A percentile compares a stretch with the other conserved stretches of the same genome.
phyloP scores from a whole-genome alignment of 805 yeast genomes.

The Wickerhamomyces bisporus region DNA sequence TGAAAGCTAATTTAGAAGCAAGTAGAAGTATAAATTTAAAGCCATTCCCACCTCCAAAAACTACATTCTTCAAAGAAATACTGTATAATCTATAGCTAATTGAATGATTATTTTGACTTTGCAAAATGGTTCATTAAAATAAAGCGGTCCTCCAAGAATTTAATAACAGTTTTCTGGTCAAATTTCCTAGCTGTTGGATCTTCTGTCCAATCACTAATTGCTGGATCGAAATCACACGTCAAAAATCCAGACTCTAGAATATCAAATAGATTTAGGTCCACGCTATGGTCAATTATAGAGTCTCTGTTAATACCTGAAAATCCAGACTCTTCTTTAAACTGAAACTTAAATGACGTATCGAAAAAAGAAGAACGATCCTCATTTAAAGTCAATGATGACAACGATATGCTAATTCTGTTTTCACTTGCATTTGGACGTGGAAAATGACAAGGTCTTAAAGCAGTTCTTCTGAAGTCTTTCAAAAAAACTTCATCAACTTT shows the following conservation, averaged over 20 bases:
- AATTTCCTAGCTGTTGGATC: background rate
- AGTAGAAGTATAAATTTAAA: slow-evolving; percentile 11
- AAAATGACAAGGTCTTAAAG: slow-evolving; percentile 14
- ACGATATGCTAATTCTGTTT: background rate
- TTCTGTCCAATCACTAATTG: background rate
- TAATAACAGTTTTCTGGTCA: slow-evolving; percentile 1
- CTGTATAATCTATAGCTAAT: background rate
- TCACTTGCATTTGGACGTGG: slow-evolving; percentile 8
- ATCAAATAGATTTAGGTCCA: slow-evolving; percentile 1
- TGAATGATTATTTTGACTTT: too few species aligned
- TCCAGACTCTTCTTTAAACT: too few species aligned
- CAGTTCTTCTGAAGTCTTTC: slow-evolving; percentile 9
- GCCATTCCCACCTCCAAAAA: slow-evolving; percentile 22
- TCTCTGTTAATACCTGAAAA: background rate
- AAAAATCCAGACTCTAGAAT: slow-evolving; percentile 10
- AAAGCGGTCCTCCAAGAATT: slow-evolving; percentile 15
- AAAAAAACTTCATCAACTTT: slow-evolving; percentile 14
- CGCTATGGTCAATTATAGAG: background rate
- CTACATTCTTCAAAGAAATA: slow-evolving; percentile 5
- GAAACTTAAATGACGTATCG: slow-evolving; percentile 6
- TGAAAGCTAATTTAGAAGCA: slow-evolving; percentile 13
- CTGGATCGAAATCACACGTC: slow-evolving; percentile 10
- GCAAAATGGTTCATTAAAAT: slow-evolving; percentile 12
- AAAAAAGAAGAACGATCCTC: slow-evolving; percentile 9
- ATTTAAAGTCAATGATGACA: background rate